Base-by-base conservation (phyloP, 2,329 filamentous ascomycete species). In the Ampelomyces quisqualis region DNA sequence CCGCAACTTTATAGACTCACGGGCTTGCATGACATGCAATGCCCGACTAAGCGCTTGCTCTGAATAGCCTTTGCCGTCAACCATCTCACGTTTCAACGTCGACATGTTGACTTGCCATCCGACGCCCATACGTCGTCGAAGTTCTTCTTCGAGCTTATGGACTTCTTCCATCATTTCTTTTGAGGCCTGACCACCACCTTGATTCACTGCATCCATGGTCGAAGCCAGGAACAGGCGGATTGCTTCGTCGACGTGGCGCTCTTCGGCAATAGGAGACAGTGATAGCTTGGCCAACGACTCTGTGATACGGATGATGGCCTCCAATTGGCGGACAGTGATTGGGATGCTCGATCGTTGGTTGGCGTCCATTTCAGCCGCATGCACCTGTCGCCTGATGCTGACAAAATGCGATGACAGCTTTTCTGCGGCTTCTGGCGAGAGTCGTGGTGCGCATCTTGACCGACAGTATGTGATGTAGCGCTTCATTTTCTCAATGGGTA, bases 381-480 rank as follows among this genome's bases (percentile, higher is more conserved):
- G 91, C 5, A 98, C 90, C 71, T 97, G 91, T 50, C 88, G 85
- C 43, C 93, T 84, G 68, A 98, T 97, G 49, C 88, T 90, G 47
- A 98, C 93, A 60, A 98, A 98, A 70, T 98, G 91, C 2, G 89
- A 95, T 0, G 89, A 95, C 10, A 98, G 82, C 70, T 96, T 96
- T 72, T 97, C 93, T 1, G 91, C 88, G 0, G 93, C 93, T 71
- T 94, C 88, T 13, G 86, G 79, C 19, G 88, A 94, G 19, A 98
- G 83, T 28, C 90, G 86, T 14, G 93, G 93, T 1, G 93, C 93
- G 63, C 91, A 97, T 49, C 90, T 89, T 45, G 88, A 87, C 72
- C 91, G 91, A 79, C 93, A 97, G 72, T 97, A 98, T 57, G 87
- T 94, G 63, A 98, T 86, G 64, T 97, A 98, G 47, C 90, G 84